Evolutionary conservation across 345 rosid species (phyloP), one percentile per base, ranked within the genome.

Genomic region (Dipteronia dyeriana): DNA sequence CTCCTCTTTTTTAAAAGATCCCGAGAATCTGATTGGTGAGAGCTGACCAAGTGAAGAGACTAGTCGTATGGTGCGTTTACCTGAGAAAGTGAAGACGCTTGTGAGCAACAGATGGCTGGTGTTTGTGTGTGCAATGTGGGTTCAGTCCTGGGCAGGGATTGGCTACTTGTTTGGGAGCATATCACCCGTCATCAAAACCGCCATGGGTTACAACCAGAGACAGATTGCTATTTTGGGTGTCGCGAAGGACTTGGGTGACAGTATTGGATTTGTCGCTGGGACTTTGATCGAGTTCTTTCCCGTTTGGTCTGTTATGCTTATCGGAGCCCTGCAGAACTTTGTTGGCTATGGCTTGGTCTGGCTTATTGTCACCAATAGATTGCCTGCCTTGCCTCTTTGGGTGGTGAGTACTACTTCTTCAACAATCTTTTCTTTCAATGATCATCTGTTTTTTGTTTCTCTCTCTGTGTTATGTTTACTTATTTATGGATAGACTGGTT

Each of bases 121-220:
- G 39, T 90, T 90, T 78, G 97, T 92, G n/a, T 84, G 92, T 66
- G 87, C 94, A 76, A 90, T 90, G 88, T 94, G 98, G 97, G 81
- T 94, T 29, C 93, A 90, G 60, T 88, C 93, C 3, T 87, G 89
- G 72, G 94, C 95, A 20, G 94, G 97, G 68, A 83, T 94, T 75
- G 95, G 97, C 9, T 92, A 92, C 85, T 68, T 94, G 80, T 92
- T 90, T 80, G 98, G 98, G 56, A 90, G 97, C 77, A 90, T 91
- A 78, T 94, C 98, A 0, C 98, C 95, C 2, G 92, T 81, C 63
- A 91, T 94, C 70, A 92, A 94, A 74, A 76, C 85, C 74, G 13
- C 87, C 56, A 74, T 90, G 79, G 91, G 91, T 53, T 92, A 94
- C 85, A 89, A 90, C 78, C 97, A 92, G 90, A 82, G 89, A 65